Base-by-base conservation (phyloP, 805 yeast genomes). In the Saccharomycopsis guyanensis region DNA sequence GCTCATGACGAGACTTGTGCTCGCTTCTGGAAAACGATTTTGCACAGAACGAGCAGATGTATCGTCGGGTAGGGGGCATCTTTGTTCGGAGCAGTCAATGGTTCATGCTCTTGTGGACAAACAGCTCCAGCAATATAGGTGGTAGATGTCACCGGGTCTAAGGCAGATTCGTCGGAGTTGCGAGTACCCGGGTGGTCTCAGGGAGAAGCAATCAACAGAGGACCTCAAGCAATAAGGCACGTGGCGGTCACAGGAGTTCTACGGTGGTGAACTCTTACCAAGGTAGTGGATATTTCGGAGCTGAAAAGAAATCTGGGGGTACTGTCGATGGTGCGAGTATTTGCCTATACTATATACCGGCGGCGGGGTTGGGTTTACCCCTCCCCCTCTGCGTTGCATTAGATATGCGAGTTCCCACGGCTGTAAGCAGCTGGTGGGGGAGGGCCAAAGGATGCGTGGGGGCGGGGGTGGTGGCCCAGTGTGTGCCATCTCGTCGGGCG, bases 1-100 rank as follows among this genome's bases (percentile, higher is more conserved):
- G 65, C 60, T 84, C 91, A 56, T 84, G 93, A 41, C 93, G 72
- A 36, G 81, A 76, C 55, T 82, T 74, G 61, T 84, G 93, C 59
- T 84, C 93, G 8, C 84, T 75, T 43, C 93, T 66, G n/a, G 87
- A 77, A 58, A 84, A 84, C 4, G 86, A 82, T 52, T 89, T 69
- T 27, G 88, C 85, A 56, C 95, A 85, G 58, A 76, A 84, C 4
- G 84, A 78, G 64, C 95, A 85, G 34, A 82, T 74, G 61, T 83
- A 84, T 56, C 83, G 78, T 55, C 82, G 73, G 55, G 73, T 80
- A 34, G 80, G 66, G 12, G 58, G 57, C 59, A 56, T 57, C 16
- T n/a, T n/a, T n/a, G n/a, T n/a, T n/a, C 6, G 19, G 23, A 23
- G 16, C 18, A 12, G 29, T 20, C 31, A 15, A 16, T 31, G 20